Conservation (phyloP, 2,329 filamentous ascomycete species). For the Rhynchosporium secalis region DNA sequence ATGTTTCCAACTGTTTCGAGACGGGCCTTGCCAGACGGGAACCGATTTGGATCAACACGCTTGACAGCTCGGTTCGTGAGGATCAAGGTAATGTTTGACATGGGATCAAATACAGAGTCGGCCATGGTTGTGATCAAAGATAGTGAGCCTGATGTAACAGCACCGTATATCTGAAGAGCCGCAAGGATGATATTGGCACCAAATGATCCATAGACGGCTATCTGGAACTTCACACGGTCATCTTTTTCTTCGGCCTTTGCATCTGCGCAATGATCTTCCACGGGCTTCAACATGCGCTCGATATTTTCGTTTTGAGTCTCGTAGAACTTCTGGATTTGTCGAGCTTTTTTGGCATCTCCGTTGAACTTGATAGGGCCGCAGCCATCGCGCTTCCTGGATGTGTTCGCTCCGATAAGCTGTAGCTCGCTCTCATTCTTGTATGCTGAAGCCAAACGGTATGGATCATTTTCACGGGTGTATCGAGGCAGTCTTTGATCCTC, state of each 20-base stretch:
- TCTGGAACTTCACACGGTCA: constrained; percentile 75
- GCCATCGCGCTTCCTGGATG: constrained; percentile 69
- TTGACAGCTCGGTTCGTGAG: constrained; percentile 85
- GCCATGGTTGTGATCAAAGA: constrained; percentile 98
- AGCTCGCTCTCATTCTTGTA: constrained; percentile 80
- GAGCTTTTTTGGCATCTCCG: constrained; percentile 43
- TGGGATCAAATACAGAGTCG: constrained; percentile 88
- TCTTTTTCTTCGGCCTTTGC: constrained; percentile 75
- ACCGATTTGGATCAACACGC: constrained; percentile 80
- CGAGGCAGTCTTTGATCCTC: constrained; percentile 42
- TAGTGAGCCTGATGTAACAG: constrained; percentile 82
- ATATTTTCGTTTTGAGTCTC: constrained; percentile 91
- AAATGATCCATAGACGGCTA: constrained; percentile 67
- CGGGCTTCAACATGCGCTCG: constrained; percentile 84
- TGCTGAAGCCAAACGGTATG: constrained; percentile 73
- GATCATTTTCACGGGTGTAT: constrained; percentile 62
- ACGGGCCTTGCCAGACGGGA: constrained; percentile 88
- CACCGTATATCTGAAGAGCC: constrained; percentile 83
- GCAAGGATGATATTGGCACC: constrained; percentile 79
- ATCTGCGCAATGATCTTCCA: constrained; percentile 84
- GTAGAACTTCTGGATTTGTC: constrained; percentile 75
- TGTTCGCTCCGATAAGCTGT: constrained; percentile 75
- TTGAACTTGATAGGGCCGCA: constrained; percentile 41
- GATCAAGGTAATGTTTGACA: constrained; percentile 86
- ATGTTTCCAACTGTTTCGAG: constrained; percentile 97